These are phyloP conservation scores for Cladosporium sp. DNA, from an alignment of 2,329 filamentous ascomycete genomes.

Conservation along the genomic window DNA sequence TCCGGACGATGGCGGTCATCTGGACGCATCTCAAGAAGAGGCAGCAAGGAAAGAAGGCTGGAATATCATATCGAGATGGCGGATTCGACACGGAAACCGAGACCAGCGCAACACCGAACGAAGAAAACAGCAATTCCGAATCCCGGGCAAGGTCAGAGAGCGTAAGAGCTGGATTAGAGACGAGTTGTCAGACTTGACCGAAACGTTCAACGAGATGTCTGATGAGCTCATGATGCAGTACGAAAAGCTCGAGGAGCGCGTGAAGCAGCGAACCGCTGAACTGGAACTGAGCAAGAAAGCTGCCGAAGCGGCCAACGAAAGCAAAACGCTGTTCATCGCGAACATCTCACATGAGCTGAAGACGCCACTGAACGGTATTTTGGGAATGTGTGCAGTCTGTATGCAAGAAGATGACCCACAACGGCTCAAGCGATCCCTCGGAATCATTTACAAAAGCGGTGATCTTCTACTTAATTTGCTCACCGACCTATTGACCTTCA, in stretches of 20 bases:
- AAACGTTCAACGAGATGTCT: constrained; percentile 89
- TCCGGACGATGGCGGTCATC: constrained; percentile 19
- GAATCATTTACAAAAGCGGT: constrained; percentile 83
- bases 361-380: constrained; percentile 89
- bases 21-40: constrained; percentile 44
- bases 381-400: constrained; percentile 89
- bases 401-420: constrained; percentile 83
- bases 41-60: constrained; percentile 46
- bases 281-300: constrained; percentile 86
- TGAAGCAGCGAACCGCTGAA: constrained; percentile 75
- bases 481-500: constrained; percentile 87
- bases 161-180: constrained; percentile 73
- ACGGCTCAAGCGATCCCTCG: constrained; percentile 75
- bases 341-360: constrained; percentile 88
- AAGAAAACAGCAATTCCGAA: constrained; percentile 64
- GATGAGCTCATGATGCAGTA: constrained; percentile 88
- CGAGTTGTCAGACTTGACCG: constrained; percentile 76
- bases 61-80: constrained; percentile 32
- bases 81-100: constrained; percentile 19
- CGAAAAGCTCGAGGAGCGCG: constrained; percentile 75
- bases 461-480: constrained; percentile 81
- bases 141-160: constrained; percentile 76
- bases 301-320: constrained; percentile 91
- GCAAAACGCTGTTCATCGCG: constrained; percentile 95
- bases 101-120: constrained; percentile 37